These are phyloP conservation scores for Metschnikowia koreensis DNA, from an alignment of 805 yeast genomes.

Conservation along the genomic window DNA sequence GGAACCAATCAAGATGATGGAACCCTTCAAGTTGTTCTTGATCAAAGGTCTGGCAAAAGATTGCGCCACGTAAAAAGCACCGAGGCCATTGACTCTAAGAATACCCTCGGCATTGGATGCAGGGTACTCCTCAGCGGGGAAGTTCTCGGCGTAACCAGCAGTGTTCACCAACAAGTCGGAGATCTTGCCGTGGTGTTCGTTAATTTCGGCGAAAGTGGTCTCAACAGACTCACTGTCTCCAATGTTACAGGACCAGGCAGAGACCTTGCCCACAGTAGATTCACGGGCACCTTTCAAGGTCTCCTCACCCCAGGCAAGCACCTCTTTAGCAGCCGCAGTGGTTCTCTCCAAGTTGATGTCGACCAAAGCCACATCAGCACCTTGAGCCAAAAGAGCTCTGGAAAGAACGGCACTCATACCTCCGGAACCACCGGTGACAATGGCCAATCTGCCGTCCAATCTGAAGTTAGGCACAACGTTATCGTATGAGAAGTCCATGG, in stretches of 20 bases:
- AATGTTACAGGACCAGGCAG: constrained; percentile 74
- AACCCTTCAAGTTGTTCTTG: constrained; percentile 53
- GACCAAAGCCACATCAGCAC: constrained; percentile 71
- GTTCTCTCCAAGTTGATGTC: constrained; percentile 66
- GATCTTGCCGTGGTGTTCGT: constrained; percentile 56
- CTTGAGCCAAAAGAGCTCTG: constrained; percentile 69
- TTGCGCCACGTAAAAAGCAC: constrained; percentile 73
- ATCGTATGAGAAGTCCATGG: constrained; percentile 31
- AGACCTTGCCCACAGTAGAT: constrained; percentile 41
- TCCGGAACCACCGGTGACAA: constrained; percentile 81
- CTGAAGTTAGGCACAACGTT: constrained; percentile 62
- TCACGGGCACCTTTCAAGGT: constrained; percentile 35
- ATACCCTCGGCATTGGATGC: constrained; percentile 65
- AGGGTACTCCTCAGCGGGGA: constrained; percentile 75
- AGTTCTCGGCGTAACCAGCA: constrained; percentile 85
- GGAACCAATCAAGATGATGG: constrained; percentile 70
- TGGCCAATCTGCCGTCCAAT: constrained; percentile 67
- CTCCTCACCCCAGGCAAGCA: constrained; percentile 47
- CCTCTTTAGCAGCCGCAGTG: constrained; percentile 50
- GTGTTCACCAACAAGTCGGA: constrained; percentile 70
- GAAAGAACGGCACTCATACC: constrained; percentile 67
- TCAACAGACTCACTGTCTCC: constrained; percentile 62
- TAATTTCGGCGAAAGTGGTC: constrained; percentile 49
- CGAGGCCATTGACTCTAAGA: constrained; percentile 70
- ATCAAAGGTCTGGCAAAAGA: constrained; percentile 68